Base-by-base conservation (phyloP, 495 filamentous ascomycete species). In the Astrothelium subdiscretum region DNA sequence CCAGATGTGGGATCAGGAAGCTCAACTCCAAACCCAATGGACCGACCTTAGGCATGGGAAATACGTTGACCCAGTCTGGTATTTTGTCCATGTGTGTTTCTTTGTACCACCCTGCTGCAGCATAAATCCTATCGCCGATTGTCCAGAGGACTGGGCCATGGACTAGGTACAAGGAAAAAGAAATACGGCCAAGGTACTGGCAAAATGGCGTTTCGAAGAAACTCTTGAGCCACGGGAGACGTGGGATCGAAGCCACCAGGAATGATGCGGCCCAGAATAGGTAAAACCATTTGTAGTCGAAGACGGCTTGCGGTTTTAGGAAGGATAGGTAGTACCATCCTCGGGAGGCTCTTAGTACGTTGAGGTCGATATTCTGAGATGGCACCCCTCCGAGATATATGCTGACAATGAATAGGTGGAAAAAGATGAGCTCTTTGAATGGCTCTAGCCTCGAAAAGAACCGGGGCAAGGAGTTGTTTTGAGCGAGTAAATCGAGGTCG, bases 1-100 rank as follows among this genome's bases (percentile, higher is more conserved):
- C 72, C 35, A 85, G 31, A 44, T 86, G 79, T 12, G 81, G 77
- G 18, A 72, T 52, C 26, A 83, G 71, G 65, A 83, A 85, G 18
- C 71, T 76, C 18, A 78, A 18, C 66, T 86, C 83, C 31, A 85
- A 63, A 0, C 83, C 82, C 52, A 84, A 62, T 2, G 80, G 79
- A 0, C 83, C 82, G 32, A 67, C 69, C 58, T 68, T 77, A 15
- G 80, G 73, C 43, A 85, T 65, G 13, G 74, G 76, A 38, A 83
- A 73, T 1, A 63, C 64, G 61, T 80, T 69, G 48, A 80, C 67
- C 78, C 79, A 83, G 3, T 68, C 61, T 8, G 75, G 67, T 32
- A 81, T 69, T 29, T 76, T 67, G 18, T 62, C 58, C 11, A 64
- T 29, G 61, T 79, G 74, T 8, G 63, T 62, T 15, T 77, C 74